These are phyloP conservation scores for Bocquillonia castaneifolia DNA, from an alignment of 441 rosid genomes.

Conservation along the genomic window DNA sequence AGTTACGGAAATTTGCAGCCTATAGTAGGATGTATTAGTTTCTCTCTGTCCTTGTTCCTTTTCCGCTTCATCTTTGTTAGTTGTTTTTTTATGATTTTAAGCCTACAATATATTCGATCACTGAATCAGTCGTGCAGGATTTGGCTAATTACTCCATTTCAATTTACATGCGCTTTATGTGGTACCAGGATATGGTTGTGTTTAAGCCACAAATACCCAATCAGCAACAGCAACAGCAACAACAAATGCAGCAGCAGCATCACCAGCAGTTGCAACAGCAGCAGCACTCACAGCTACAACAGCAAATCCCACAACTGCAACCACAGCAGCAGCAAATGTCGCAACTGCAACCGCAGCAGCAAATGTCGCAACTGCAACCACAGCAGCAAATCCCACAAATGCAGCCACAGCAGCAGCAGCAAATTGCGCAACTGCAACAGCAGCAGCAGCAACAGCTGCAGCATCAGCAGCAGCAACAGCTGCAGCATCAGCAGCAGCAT, in stretches of 20 bases:
- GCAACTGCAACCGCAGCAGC: slow-evolving; percentile 29
- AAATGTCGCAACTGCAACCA: slow-evolving; percentile 22
- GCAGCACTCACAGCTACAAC: slow-evolving; percentile 14
- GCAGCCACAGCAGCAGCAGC: slow-evolving; percentile 53
- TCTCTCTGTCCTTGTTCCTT: background rate
- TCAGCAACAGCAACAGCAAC: slow-evolving; percentile 51
- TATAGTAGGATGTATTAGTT: background rate
- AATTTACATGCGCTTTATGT: slow-evolving; percentile 12
- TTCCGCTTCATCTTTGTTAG: background rate
- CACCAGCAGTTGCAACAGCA: slow-evolving; percentile 37
- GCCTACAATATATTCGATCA: no score
- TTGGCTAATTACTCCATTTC: slow-evolving; percentile 6
- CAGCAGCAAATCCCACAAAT: slow-evolving; percentile 32
- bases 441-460: slow-evolving; percentile 19
- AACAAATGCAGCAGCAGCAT: slow-evolving; percentile 37
- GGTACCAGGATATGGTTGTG: slow-evolving; percentile 82
- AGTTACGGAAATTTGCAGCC: background rate
- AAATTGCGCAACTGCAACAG: slow-evolving; percentile 30
- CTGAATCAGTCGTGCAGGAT: background rate
- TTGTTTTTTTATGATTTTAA: background rate
- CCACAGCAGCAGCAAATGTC: slow-evolving; percentile 42
- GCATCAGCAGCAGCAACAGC: slow-evolving; percentile 42
- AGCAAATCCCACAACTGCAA: slow-evolving; percentile 17
- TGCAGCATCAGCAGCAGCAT: slow-evolving; percentile 28
- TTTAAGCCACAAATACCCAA: slow-evolving; percentile 78